Conservation (phyloP, 805 yeast genomes). For the Saturnispora sanitii region DNA sequence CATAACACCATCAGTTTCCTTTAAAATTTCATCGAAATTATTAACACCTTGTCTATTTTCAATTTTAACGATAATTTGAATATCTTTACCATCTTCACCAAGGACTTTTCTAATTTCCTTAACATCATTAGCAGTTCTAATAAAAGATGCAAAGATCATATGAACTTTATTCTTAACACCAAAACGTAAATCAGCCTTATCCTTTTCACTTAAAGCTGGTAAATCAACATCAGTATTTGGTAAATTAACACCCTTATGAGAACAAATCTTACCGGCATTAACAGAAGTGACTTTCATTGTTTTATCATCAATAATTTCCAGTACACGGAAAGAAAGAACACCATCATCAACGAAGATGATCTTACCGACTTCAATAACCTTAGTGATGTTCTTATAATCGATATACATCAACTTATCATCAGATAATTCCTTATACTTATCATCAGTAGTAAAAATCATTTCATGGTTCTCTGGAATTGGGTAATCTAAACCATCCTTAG, state of each 20-base stretch:
- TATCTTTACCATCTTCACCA: conserved; percentile 94
- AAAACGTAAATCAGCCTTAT: conserved; percentile 79
- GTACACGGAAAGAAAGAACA: conserved; percentile 88
- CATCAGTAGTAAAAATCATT: conserved; percentile 91
- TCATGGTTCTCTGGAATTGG: conserved; percentile 80
- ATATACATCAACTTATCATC: conserved; percentile 78
- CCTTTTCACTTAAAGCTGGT: conserved; percentile 97
- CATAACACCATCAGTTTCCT: conserved; percentile 98
- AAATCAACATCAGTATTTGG: conserved; percentile 98
- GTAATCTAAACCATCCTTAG: conserved; percentile 68
- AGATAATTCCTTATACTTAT: conserved; percentile 56
- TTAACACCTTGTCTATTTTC: conserved; percentile 99
- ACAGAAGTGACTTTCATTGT: conserved; percentile 82
- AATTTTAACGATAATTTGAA: conserved; percentile 94
- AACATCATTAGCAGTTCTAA: conserved; percentile 89
- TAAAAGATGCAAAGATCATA: conserved; percentile 97
- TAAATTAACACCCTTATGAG: conserved; percentile 98
- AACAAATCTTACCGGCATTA: conserved; percentile 91
- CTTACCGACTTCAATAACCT: conserved; percentile 80
- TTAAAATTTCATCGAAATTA: conserved; percentile 94
- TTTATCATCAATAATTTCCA: conserved; percentile 67
- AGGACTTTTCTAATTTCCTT: conserved; percentile 83
- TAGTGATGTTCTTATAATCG: conserved; percentile 94
- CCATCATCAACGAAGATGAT: conserved; percentile 96
- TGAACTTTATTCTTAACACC: conserved; percentile 97